Base-by-base conservation (phyloP, 2,329 filamentous ascomycete species). In the Calonectria naviculata region DNA sequence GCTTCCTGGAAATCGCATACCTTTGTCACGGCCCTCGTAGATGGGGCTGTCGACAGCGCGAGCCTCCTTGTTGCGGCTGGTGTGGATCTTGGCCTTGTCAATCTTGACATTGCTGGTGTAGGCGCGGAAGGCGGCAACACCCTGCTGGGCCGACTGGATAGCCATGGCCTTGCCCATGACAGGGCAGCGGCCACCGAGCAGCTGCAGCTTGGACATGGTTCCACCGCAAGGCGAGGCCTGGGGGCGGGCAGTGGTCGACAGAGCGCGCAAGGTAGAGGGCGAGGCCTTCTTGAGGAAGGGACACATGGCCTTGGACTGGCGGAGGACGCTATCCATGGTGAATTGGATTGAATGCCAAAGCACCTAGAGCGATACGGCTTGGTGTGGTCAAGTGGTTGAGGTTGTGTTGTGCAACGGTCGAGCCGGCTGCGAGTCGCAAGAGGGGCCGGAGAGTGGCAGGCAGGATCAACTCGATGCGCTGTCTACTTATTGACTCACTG, bases 151-250 rank as follows among this genome's bases (percentile, higher is more conserved):
- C 54, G 90, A 90, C 88, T 98, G 96, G 44, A 98, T 93, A 72
- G 95, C 94, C 83, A 99, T 91, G 47, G 97, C 97, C 89, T 98
- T 97, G 84, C 95, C 96, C 97, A 99, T 99, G 84, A 99, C 93
- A 70, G 97, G 97, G 90, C 97, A 99, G 84, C 96, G 95, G 81
- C 95, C 93, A 80, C 95, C 97, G 81, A 97, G 92, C 77, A 97
- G 91, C 88, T 98, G 97, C 80, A 99, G 90, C 86, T 98, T 98
- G 81, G 95, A 98, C 91, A 98, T 98, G 85, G 94, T 95, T 80
- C 95, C 95, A 76, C 95, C 96, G 80, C 95, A 94, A 68, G 92
- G 93, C 65, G 93, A 93, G 42, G 81, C 70, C 36, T 77, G 90
- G 77, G 90, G 81, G 85, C 91, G 84, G 86, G 87, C 91, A 66